Conservation (phyloP, 2,329 filamentous ascomycete species). For the Fonsecaea monophora region DNA sequence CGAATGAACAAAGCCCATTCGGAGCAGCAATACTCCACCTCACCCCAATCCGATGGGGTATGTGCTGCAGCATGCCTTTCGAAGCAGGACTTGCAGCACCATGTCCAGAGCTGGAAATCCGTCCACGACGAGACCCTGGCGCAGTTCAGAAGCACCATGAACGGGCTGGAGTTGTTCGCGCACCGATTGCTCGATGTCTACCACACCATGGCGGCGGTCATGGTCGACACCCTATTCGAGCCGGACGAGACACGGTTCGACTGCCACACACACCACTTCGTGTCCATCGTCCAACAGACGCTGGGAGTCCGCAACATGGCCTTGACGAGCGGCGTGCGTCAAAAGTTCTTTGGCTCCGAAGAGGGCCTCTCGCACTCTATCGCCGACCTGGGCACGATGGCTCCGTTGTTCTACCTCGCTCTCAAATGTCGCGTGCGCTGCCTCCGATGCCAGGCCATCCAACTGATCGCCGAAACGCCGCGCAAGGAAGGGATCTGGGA, state of each 20-base stretch:
- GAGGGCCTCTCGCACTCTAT: conserved; percentile 18
- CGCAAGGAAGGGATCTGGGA: conserved; percentile 43
- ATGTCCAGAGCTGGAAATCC: neutral
- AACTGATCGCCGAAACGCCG: conserved; percentile 31
- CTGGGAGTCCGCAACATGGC: conserved; percentile 1
- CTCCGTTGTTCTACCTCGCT: conserved; percentile 45
- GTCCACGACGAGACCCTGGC: conserved; percentile 4
- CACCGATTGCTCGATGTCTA: conserved; percentile 16
- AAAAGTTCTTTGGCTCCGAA: conserved; percentile 6
- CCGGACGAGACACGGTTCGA: conserved; percentile 43
- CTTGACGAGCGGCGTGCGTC: neutral
- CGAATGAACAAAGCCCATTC: neutral
- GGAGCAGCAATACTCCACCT: no score
- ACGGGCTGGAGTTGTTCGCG: conserved; percentile 15
- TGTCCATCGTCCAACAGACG: conserved; percentile 29
- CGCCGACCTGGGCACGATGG: conserved; percentile 44
- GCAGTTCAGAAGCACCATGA: neutral
- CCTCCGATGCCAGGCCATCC: conserved; percentile 42
- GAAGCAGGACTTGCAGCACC: neutral
- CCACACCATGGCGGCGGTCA: conserved; percentile 24
- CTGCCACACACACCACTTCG: conserved; percentile 37
- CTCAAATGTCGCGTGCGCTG: conserved; percentile 45
- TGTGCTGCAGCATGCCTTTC: neutral
- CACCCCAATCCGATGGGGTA: neutral
- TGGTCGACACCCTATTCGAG: conserved; percentile 42